Evolutionary conservation across 768 basidiomycete species (phyloP), one percentile per base, ranked within the genome.

Genomic region (Leccinum imitatum): DNA sequence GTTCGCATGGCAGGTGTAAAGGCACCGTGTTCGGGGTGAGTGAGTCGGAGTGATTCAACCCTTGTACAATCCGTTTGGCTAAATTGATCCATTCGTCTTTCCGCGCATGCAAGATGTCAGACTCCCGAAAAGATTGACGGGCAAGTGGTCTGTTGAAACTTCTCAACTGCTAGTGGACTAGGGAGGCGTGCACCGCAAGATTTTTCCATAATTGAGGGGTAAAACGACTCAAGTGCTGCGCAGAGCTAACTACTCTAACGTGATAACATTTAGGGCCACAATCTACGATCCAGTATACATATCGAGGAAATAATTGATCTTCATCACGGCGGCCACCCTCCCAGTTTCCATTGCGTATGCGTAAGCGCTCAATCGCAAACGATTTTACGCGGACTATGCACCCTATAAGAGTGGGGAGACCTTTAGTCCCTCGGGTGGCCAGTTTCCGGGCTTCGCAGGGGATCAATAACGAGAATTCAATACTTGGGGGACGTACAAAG

Each of bases 401-500:
- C 4, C 41, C 41, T 44, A 44, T 11, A 5, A 35, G 35, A 35
- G 35, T 14, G 5, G 17, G 39, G 8, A 10, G 15, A 17, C 37
- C 3, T 17, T 41, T 19, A 35, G 17, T 62, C 37, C 58, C 53
- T 74, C 71, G 11, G 54, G 11, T 23, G 67, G 59, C 69, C 69
- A 74, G 55, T 35, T 63, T 0, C 21, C 10, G 13, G 53, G 19
- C 71, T 71, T 54, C 23, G 31, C 23, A 55, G 14, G 15, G 6
- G 11, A n/a, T 67, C 15, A 63, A 31, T 35, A n/a, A 62, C 14
- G 14, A 44, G 54, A 31, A 25, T 3, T 3, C 1, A 1, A 31
- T 10, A 39, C 2, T 51, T 17, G 3, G 21, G 21, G 23, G 50
- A 66, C 71, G 4, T 55, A 76, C 74, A 21, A 67, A 75, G 56